Evolutionary conservation across 2,329 filamentous ascomycete genomes (phyloP), one percentile per base, ranked within the genome.

Genomic region (Aspergillus sp.): DNA sequence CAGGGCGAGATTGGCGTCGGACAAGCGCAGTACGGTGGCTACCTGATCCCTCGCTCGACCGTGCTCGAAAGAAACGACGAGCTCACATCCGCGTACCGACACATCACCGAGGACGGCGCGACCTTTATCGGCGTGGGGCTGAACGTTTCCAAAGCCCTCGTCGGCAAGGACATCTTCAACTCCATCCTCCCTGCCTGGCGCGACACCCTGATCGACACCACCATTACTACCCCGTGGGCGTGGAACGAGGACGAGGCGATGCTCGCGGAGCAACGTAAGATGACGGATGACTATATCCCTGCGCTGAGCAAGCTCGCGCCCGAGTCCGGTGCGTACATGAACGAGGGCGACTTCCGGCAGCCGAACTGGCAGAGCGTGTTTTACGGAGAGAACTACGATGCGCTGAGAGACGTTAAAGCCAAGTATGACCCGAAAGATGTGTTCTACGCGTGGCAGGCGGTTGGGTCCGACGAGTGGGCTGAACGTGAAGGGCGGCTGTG

Each of bases 181-280:
- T 65, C 77, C 0, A 75, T 80, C 2, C 68, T 75, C 19, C 76
- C 77, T 9, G 74, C 70, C 9, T 79, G 76, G 76, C 68, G 77
- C 5, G 68, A 75, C 0, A 62, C 73, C 39, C 82, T 82, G 52
- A 80, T 77, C 9, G 64, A 64, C 51, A 69, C 69, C 2, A 66
- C 70, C 20, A 60, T 77, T 39, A 69, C 68, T 1, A 75, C 73
- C 0, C 72, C 71, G 1, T 78, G 74, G 73, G 66, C 73, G 55
- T 75, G 71, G 64, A 66, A 68, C 17, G 69, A 69, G 3, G 58
- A 63, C 42, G 50, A 60, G 7, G 68, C 71, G 1, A 77, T 76
- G 71, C 45, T 75, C 2, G 71, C 63, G 5, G 61, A 66, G 39
- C 71, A 77, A 56, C 53, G 66, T 8, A 66, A 71, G 55, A 78